These are phyloP conservation scores for Teratosphaeria destructans DNA, from an alignment of 2,329 filamentous ascomycete species.

Conservation along the genomic window DNA sequence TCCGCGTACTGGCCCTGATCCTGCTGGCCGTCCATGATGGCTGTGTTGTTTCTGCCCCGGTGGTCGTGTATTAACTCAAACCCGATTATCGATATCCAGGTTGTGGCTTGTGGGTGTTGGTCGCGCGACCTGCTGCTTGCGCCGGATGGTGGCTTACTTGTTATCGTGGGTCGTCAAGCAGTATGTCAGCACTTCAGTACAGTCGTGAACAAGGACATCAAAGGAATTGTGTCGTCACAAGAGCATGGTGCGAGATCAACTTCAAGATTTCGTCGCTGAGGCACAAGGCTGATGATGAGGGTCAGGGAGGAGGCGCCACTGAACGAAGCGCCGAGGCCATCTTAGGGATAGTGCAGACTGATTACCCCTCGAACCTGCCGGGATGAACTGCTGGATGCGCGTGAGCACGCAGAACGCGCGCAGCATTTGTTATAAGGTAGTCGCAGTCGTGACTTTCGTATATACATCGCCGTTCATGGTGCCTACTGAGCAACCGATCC, in stretches of 20 bases:
- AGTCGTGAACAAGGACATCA: neutral
- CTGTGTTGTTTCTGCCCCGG: neutral
- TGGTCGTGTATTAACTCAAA: neutral
- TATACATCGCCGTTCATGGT: neutral
- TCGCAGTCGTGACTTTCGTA: neutral
- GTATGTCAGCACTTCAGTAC: neutral
- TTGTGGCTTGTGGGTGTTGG: conserved; percentile 1
- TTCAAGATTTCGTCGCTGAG: neutral
- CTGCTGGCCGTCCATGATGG: conserved; percentile 22
- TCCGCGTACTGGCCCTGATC: conserved; percentile 50
- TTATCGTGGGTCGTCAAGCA: neutral
- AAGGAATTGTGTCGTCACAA: neutral
- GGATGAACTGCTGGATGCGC: no score
- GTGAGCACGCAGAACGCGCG: no score
- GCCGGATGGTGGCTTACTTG: neutral
- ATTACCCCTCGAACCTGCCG: neutral
- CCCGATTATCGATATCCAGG: neutral
- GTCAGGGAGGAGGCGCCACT: neutral
- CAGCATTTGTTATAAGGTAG: neutral
- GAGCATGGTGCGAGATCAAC: neutral
- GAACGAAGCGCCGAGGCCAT: neutral
- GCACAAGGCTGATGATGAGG: neutral
- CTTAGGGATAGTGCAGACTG: neutral
- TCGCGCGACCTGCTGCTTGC: conserved; percentile 2
- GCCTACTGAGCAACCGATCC: conserved; percentile 2